phyloP scores from a whole-genome alignment of 2,329 filamentous ascomycete genomes.

The Scedosporium aurantiacum region DNA sequence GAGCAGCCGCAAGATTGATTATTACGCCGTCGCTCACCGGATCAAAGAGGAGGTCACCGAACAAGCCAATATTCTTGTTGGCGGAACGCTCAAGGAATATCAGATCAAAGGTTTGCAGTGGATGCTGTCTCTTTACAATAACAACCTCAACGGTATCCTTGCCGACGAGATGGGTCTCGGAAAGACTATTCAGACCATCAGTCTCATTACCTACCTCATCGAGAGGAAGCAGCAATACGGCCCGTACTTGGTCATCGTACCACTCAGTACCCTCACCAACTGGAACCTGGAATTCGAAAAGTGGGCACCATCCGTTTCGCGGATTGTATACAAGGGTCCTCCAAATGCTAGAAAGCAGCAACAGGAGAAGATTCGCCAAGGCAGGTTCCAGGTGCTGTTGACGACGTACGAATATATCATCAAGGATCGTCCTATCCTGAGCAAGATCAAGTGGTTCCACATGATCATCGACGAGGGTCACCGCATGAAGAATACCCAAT shows the following conservation, averaged over 20 bases:
- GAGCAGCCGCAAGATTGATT: slow-evolving; percentile 77
- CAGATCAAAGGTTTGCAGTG: slow-evolving; percentile 97
- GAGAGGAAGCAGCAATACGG: slow-evolving; percentile 88
- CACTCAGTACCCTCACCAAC: slow-evolving; percentile 92
- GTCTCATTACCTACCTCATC: slow-evolving; percentile 91
- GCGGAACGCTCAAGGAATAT: slow-evolving; percentile 91
- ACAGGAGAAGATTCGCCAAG: slow-evolving; percentile 87
- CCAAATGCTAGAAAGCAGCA: slow-evolving; percentile 79
- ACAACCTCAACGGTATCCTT: slow-evolving; percentile 97
- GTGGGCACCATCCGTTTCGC: slow-evolving; percentile 80
- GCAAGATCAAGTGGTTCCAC: slow-evolving; percentile 99
- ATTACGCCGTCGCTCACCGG: slow-evolving; percentile 95
- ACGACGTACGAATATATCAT: slow-evolving; percentile 99
- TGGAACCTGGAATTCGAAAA: slow-evolving; percentile 99
- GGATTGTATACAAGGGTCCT: slow-evolving; percentile 94
- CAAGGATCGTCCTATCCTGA: slow-evolving; percentile 88
- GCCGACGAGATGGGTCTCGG: slow-evolving; percentile 99
- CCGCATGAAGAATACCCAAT: slow-evolving; percentile 97
- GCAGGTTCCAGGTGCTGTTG: slow-evolving; percentile 88
- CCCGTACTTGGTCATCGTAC: slow-evolving; percentile 92
- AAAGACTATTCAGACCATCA: slow-evolving; percentile 99
- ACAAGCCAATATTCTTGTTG: slow-evolving; percentile 79
- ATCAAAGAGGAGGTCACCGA: slow-evolving; percentile 82
- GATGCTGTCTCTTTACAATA: slow-evolving; percentile 99
- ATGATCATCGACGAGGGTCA: slow-evolving; percentile 99